Conservation (phyloP, 2,329 filamentous ascomycete species). For the Coniochaeta prunicola region DNA sequence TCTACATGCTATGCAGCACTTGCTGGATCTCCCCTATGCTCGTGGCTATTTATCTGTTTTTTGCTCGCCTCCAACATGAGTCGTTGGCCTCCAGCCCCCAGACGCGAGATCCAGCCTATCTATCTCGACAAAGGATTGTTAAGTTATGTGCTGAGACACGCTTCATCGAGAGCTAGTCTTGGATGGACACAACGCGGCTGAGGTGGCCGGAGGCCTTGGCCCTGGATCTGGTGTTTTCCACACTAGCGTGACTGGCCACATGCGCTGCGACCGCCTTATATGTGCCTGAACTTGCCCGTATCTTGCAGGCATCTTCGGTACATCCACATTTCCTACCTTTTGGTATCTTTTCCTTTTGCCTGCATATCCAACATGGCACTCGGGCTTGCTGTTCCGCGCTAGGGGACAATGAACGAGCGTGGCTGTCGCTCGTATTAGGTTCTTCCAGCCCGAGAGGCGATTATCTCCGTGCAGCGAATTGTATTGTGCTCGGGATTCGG, state of each 20-base stretch:
- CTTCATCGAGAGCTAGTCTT: neutral
- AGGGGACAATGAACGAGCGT: neutral
- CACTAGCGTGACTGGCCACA: neutral
- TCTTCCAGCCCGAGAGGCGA: neutral
- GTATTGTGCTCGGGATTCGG: neutral
- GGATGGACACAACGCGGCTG: neutral
- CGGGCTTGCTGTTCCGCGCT: neutral
- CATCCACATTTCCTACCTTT: neutral
- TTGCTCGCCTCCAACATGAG: neutral
- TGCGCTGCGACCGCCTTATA: neutral
- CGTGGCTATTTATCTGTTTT: neutral
- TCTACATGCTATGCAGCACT: neutral
- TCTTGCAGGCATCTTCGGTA: neutral
- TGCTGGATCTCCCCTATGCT: neutral
- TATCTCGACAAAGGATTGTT: neutral
- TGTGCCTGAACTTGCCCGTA: neutral
- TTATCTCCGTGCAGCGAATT: neutral
- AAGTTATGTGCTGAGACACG: neutral
- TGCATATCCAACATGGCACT: neutral
- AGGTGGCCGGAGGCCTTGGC: neutral
- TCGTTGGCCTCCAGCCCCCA: neutral
- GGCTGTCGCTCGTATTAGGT: neutral
- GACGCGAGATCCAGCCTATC: neutral
- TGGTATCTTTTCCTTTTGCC: neutral
- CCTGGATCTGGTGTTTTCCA: neutral